Percentiles rank a stretch among this genome's conserved stretches.
phyloP scores from a whole-genome alignment of 805 yeast species.

The Hanseniaspora lachancei region DNA sequence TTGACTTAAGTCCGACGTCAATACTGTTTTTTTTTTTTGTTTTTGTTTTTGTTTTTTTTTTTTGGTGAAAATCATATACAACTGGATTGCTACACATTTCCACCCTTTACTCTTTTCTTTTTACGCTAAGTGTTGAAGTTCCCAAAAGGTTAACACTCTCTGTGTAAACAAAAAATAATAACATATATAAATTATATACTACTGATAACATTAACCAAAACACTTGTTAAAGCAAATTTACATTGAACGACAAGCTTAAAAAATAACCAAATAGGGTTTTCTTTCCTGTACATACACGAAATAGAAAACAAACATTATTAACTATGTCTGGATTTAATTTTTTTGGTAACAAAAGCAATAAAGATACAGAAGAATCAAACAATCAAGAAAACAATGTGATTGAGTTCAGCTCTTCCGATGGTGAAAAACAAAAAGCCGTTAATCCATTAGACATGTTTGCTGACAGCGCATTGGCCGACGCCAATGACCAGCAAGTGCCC shows the following conservation, averaged over 20 bases:
- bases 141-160: no score
- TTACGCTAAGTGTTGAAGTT: no score
- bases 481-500: not conserved
- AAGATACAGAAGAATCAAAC: not conserved
- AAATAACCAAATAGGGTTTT: not conserved
- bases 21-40: no score
- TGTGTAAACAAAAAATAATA: no score
- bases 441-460: not conserved
- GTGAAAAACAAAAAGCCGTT: not conserved
- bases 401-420: not conserved
- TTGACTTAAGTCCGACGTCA: no score
- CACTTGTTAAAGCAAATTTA: no score
- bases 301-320: not conserved
- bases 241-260: not conserved
- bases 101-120: no score
- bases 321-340: not conserved
- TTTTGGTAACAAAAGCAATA: constrained; percentile 6
- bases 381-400: not conserved
- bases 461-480: not conserved
- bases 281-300: not conserved
- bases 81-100: no score
- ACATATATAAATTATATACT: no score
- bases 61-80: no score
- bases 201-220: no score
- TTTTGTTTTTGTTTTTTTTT: no score